Evolutionary conservation across 2,329 filamentous ascomycete species (phyloP).

Genomic region (Colletotrichum sidae): DNA sequence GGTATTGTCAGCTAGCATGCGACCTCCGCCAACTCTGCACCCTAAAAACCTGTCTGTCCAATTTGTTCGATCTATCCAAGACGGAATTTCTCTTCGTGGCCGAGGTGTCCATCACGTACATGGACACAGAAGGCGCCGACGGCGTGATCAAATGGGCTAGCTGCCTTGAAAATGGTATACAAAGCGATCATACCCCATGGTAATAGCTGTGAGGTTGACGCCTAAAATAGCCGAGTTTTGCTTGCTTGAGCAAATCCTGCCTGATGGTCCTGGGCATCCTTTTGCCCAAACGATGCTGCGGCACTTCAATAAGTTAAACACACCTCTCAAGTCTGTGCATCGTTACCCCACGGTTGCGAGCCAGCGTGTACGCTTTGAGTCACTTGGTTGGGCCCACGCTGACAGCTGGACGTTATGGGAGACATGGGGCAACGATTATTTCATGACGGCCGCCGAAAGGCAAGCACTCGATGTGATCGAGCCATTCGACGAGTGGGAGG

Average conservation of each 20-base stretch:
- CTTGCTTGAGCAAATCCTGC: slow-evolving; percentile 87
- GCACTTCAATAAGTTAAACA: slow-evolving; percentile 85
- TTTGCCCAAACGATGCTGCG: slow-evolving; percentile 88
- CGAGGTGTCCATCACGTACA: slow-evolving; percentile 92
- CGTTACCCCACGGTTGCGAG: slow-evolving; percentile 74
- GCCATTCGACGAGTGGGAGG: slow-evolving; percentile 96
- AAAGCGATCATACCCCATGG: no score
- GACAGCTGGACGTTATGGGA: slow-evolving; percentile 81
- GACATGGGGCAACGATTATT: slow-evolving; percentile 78
- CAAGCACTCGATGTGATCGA: slow-evolving; percentile 76
- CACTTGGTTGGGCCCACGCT: slow-evolving; percentile 75
- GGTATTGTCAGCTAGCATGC: slow-evolving; percentile 84
- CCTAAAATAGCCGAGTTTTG: slow-evolving; percentile 77
- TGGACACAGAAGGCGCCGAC: slow-evolving; percentile 81
- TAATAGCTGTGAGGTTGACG: slow-evolving; percentile 35
- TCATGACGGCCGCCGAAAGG: slow-evolving; percentile 72
- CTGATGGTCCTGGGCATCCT: slow-evolving; percentile 80
- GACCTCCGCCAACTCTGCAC: slow-evolving; percentile 77
- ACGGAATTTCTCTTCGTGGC: slow-evolving; percentile 81
- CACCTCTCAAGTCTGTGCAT: slow-evolving; percentile 79
- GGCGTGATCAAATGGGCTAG: slow-evolving; percentile 83
- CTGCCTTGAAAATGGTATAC: slow-evolving; percentile 72
- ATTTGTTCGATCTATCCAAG: slow-evolving; percentile 62
- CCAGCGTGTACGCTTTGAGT: slow-evolving; percentile 76
- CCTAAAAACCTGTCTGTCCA: slow-evolving; percentile 69